phyloP scores from a whole-genome alignment of 1,284 basidiomycete genomes.

The Vanrija sp. region DNA sequence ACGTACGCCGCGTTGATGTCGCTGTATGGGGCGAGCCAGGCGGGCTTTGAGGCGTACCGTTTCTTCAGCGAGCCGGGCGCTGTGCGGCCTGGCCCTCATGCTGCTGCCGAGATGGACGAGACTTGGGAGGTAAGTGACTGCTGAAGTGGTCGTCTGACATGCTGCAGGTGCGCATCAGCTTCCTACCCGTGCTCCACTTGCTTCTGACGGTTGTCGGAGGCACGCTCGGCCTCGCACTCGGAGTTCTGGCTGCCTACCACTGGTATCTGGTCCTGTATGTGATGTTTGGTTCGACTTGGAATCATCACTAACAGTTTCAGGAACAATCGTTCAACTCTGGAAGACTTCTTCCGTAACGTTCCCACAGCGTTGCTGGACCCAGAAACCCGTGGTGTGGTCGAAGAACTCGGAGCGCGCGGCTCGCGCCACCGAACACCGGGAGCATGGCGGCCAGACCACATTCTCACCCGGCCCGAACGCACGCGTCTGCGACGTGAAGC shows the following conservation, averaged over 20 bases:
- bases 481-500: constrained; percentile 65
- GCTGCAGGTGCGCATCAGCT: constrained; percentile 61
- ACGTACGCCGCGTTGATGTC: constrained; percentile 60
- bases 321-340: constrained; percentile 80
- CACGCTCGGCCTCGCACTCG: constrained; percentile 65
- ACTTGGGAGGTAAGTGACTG: constrained; percentile 2
- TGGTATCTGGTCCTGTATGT: constrained; percentile 67
- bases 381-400: constrained; percentile 7
- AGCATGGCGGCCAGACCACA: constrained; percentile 60
- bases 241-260: constrained; percentile 73
- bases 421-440: constrained; percentile 7
- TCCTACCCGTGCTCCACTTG: constrained; percentile 66
- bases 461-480: constrained; percentile 67
- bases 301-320: constrained; percentile 48
- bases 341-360: constrained; percentile 65
- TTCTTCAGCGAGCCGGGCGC: constrained; percentile 57
- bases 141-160: constrained; percentile 60
- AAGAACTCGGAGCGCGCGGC: constrained; percentile 8
- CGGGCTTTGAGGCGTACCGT: constrained; percentile 59
- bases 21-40: constrained; percentile 62
- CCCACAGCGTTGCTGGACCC: constrained; percentile 39
- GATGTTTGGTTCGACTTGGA: background rate
- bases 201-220: constrained; percentile 61
- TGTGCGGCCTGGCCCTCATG: background rate
- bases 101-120: constrained; percentile 3